Conservation (phyloP, 1,284 basidiomycete genomes). For the Blastosporella zonata region DNA sequence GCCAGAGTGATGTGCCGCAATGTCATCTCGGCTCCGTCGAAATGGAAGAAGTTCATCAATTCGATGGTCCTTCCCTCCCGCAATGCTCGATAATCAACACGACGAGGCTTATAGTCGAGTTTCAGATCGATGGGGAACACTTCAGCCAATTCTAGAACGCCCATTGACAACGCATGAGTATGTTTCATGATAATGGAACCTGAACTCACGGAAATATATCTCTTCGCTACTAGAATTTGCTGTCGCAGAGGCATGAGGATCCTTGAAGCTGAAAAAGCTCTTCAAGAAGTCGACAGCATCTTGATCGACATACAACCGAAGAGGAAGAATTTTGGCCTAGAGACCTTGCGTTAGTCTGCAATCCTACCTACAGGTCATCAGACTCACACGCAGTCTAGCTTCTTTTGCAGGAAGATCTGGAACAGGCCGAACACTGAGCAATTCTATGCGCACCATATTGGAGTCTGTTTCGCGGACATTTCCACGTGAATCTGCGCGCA, state of each 20-base stretch:
- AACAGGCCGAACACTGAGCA: slow-evolving; percentile 72
- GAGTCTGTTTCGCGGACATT: slow-evolving; percentile 87
- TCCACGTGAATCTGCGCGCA: slow-evolving; percentile 79
- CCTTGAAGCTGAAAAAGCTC: slow-evolving; percentile 90
- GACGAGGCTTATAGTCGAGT: slow-evolving; percentile 97
- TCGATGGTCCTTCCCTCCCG: slow-evolving; percentile 92
- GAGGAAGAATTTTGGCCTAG: slow-evolving; percentile 84
- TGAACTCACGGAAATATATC: slow-evolving; percentile 72
- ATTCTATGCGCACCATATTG: slow-evolving; percentile 88
- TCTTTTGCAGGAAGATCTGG: slow-evolving; percentile 71
- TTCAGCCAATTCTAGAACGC: slow-evolving; percentile 75
- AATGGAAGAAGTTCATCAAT: slow-evolving; percentile 99
- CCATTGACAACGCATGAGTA: neutral
- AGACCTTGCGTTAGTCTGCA: slow-evolving; percentile 3
- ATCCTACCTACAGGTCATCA: neutral
- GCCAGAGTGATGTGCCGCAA: slow-evolving; percentile 88
- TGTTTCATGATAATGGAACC: neutral
- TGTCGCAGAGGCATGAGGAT: slow-evolving; percentile 45
- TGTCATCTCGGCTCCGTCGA: slow-evolving; percentile 98
- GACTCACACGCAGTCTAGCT: slow-evolving; percentile 73
- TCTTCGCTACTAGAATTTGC: slow-evolving; percentile 42
- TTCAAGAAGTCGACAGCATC: slow-evolving; percentile 98
- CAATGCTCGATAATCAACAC: slow-evolving; percentile 93
- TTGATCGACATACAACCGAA: slow-evolving; percentile 94
- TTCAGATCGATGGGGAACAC: slow-evolving; percentile 90